These are phyloP conservation scores for Dendrocalamus sinicus DNA, from an alignment of 176 grass and related monocot genomes.

Conservation along the genomic window DNA sequence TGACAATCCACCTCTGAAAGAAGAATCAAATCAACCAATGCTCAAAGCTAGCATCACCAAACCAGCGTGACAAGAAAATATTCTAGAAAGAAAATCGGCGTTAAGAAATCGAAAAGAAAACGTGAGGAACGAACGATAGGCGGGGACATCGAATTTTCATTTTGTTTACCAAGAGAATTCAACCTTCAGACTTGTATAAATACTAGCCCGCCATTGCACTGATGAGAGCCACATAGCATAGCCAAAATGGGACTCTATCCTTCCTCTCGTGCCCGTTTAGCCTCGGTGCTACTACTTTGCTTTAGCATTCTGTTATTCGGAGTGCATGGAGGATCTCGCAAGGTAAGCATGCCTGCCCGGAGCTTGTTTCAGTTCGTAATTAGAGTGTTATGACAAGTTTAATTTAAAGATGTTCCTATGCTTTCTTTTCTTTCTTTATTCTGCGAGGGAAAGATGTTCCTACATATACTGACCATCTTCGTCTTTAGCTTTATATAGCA, in stretches of 20 bases:
- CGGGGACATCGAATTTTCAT: too few species aligned
- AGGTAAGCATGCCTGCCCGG: neutral
- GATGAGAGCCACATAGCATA: neutral
- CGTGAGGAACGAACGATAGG: too few species aligned
- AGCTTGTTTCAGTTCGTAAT: neutral
- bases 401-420: too few species aligned
- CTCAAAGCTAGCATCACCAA: too few species aligned
- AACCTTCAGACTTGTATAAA: neutral
- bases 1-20: too few species aligned
- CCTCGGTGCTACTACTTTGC: slow-evolving; percentile 3
- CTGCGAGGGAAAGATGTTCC: too few species aligned
- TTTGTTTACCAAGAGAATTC: too few species aligned
- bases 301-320: neutral
- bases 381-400: neutral
- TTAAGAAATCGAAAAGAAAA: too few species aligned
- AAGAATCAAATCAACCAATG: too few species aligned
- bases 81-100: too few species aligned
- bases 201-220: neutral
- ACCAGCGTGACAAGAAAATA: too few species aligned
- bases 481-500: slow-evolving; percentile 37
- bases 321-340: slow-evolving; percentile 22
- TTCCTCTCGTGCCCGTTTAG: neutral
- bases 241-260: neutral
- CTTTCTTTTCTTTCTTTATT: too few species aligned
- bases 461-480: neutral